Base-by-base conservation (phyloP, 805 yeast genomes). In the Pichia californica region DNA sequence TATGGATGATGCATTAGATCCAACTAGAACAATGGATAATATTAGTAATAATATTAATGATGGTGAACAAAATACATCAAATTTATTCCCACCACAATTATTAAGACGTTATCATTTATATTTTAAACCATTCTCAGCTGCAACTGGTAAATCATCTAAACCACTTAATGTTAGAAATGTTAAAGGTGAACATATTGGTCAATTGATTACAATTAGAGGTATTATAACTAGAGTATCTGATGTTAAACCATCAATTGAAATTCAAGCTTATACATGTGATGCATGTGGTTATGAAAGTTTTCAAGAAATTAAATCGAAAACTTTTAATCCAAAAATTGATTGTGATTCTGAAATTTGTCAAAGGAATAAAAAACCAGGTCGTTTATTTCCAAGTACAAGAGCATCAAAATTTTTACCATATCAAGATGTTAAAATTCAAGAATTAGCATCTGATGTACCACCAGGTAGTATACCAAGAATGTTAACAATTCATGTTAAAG, bases 401-500 rank as follows among this genome's bases (percentile, higher is more conserved):
- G 99, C 99, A 3, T 88, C 97, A 27, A 93, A 93, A 66, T 93
- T 94, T 58, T 74, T 83, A 43, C 86, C 96, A 7, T 93, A 89
- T 73, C 99, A 93, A 68, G 99, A 93, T 57, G 93, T 89, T 44
- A 83, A 87, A 57, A 74, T 93, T 49, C 99, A 93, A 69, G 99
- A 93, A 65, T 69, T 91, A 60, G 86, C 98, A 5, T 82, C 83
- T 52, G 99, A 93, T 67, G 99, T 93, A 15, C 99, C 99, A 1
- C 91, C 89, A 25, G 99, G 99, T 41, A 96, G 91, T 63, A 93
- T 93, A 50, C 99, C 99, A 38, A 77, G 99, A 56, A 68, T 88
- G 26, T 70, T 93, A 50, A 77, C 83, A 14, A 74, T 91, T 44
- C 96, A 91, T 60, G 80, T 91, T n/a, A 86, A 84, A 55, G 99